These are phyloP conservation scores for Saccharomycopsis schoenii DNA, from an alignment of 805 yeast species.

Conservation along the genomic window DNA sequence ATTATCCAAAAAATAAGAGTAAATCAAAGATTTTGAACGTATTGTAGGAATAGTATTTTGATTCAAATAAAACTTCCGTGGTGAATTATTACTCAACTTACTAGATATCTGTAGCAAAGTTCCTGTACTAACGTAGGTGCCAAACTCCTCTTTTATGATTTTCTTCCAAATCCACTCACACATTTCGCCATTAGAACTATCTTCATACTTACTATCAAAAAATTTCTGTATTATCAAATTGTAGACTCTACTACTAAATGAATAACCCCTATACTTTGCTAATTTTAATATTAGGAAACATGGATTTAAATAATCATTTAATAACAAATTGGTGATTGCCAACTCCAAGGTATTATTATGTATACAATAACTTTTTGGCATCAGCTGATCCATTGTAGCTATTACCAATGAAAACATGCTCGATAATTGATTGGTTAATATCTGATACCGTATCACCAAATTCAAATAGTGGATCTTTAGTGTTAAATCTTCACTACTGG, in stretches of 20 bases:
- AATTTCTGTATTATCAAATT: conserved; percentile 5
- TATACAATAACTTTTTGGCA: neutral
- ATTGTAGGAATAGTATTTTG: neutral
- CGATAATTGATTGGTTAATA: neutral
- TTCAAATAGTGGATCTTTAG: conserved; percentile 4
- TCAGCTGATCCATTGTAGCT: neutral
- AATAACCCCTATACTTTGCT: neutral
- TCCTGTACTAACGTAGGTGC: conserved; percentile 5
- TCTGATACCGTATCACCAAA: conserved; percentile 6
- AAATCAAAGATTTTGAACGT: neutral
- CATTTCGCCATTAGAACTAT: neutral
- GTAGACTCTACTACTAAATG: conserved; percentile 10
- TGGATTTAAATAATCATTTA: conserved; percentile 3
- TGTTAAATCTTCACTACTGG: neutral
- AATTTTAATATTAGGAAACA: neutral
- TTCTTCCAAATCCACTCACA: conserved; percentile 8
- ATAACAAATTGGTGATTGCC: conserved; percentile 4
- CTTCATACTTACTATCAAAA: neutral
- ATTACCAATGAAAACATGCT: conserved; percentile 2
- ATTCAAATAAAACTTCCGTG: neutral
- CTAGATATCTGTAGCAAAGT: neutral
- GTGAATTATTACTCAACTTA: neutral
- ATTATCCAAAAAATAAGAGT: neutral
- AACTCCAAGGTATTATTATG: conserved; percentile 8
- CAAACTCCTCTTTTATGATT: neutral